Percentiles rank a stretch among this genome's conserved stretches.
Evolutionary conservation across 345 rosid species (phyloP).

Genomic region (Physaria fendleri): DNA sequence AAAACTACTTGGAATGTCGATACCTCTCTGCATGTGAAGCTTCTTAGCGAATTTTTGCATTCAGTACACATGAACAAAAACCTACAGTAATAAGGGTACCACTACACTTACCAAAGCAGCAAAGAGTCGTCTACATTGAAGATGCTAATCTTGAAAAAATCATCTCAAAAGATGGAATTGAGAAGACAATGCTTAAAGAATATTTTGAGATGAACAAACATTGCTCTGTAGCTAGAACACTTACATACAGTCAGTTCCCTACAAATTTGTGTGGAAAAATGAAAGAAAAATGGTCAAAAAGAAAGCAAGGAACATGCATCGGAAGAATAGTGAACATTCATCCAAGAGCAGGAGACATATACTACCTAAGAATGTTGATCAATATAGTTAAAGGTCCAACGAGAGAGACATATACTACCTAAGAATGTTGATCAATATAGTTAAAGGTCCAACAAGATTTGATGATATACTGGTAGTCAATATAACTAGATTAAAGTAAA

Average conservation of each 20-base stretch:
- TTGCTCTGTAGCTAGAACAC: background rate
- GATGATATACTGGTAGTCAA: background rate
- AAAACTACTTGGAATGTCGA: background rate
- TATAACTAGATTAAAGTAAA: too few relatives aligned
- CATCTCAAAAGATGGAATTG: background rate
- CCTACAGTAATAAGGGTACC: background rate
- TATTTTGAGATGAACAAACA: background rate
- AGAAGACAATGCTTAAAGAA: background rate
- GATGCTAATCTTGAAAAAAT: background rate
- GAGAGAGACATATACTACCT: background rate
- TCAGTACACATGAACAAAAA: background rate
- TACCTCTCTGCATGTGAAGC: conserved; percentile 9
- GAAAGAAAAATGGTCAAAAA: background rate
- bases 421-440: background rate
- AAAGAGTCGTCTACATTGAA: background rate
- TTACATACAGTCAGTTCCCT: background rate
- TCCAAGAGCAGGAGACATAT: background rate
- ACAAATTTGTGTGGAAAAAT: background rate
- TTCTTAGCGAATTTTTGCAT: background rate
- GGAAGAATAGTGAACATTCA: background rate
- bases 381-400: too few relatives aligned
- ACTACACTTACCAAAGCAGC: background rate
- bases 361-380: too few relatives aligned
- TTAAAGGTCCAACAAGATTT: background rate
- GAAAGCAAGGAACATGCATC: background rate